A percentile compares a stretch with the other conserved stretches of the same genome.
These are phyloP conservation scores for Limnomonas spitsbergensis DNA, from an alignment of 139 green algal genomes.

Conservation along the genomic window DNA sequence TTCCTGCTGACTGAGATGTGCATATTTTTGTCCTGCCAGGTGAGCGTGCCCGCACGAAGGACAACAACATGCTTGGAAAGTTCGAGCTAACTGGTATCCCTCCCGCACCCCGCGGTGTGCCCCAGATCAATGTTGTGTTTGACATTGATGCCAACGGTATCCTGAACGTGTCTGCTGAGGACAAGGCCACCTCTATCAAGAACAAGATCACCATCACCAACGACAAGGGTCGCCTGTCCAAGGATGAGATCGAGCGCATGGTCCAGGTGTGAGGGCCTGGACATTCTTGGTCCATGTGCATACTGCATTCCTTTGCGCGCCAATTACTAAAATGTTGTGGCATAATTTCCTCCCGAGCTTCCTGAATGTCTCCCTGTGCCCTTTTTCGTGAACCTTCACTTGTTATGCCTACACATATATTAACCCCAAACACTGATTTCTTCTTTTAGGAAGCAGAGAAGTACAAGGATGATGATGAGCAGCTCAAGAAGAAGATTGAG, in stretches of 20 bases:
- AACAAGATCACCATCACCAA: constrained; percentile 98
- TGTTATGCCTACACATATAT: constrained; percentile 1
- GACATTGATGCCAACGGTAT: constrained; percentile 99
- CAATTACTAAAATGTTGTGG: too few species aligned
- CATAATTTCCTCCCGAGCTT: too few species aligned
- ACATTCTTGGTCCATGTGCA: too few species aligned
- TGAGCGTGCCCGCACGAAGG: constrained; percentile 75
- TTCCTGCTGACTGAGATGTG: too few species aligned
- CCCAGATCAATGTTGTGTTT: constrained; percentile 95
- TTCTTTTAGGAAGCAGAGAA: constrained; percentile 72
- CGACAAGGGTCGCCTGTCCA: constrained; percentile 94
- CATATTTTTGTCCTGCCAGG: too few species aligned
- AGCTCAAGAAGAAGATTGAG: constrained; percentile 71
- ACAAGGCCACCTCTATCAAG: constrained; percentile 93
- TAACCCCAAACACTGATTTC: background rate
- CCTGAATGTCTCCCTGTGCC: too few species aligned
- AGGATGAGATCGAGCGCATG: constrained; percentile 99
- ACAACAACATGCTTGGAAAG: constrained; percentile 93
- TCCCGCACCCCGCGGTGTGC: constrained; percentile 89
- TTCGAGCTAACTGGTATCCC: constrained; percentile 95
- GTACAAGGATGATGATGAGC: constrained; percentile 94
- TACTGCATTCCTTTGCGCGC: too few species aligned
- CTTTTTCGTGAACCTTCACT: too few species aligned
- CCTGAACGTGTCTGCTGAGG: constrained; percentile 97
- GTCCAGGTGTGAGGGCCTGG: constrained; percentile 64